Percentiles rank a stretch among this genome's conserved stretches.
phyloP scores from a whole-genome alignment of 2,329 filamentous ascomycete species.

The Fusarium sp. region DNA sequence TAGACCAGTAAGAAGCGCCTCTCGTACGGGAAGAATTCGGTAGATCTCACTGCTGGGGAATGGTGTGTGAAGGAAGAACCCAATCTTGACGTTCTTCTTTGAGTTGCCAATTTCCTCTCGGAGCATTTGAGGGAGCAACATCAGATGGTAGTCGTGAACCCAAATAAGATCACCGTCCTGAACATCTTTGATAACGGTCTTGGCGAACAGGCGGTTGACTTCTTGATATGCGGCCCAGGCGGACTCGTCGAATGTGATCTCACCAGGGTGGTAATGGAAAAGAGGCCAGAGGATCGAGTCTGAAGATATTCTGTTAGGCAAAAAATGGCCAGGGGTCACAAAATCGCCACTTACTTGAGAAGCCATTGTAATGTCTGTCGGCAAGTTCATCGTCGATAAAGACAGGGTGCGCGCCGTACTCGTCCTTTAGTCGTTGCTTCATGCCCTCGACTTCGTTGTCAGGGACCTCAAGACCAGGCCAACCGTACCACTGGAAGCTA shows the following conservation, averaged over 20 bases:
- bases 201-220: slow-evolving; percentile 91
- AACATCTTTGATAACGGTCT: slow-evolving; percentile 86
- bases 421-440: slow-evolving; percentile 81
- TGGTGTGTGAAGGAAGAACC: slow-evolving; percentile 97
- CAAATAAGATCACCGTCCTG: slow-evolving; percentile 95
- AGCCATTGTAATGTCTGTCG: slow-evolving; percentile 97
- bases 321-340: background rate
- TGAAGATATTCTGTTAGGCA: slow-evolving; percentile 50
- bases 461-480: slow-evolving; percentile 93
- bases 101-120: slow-evolving; percentile 84
- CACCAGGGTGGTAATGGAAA: slow-evolving; percentile 98
- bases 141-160: slow-evolving; percentile 99
- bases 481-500: slow-evolving; percentile 98
- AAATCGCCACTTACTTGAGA: slow-evolving; percentile 77
- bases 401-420: slow-evolving; percentile 90
- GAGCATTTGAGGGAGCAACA: slow-evolving; percentile 95
- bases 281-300: slow-evolving; percentile 98
- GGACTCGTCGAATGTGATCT: slow-evolving; percentile 97
- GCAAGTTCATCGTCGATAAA: slow-evolving; percentile 94
- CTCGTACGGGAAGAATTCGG: slow-evolving; percentile 90
- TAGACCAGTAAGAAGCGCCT: slow-evolving; percentile 86
- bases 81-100: slow-evolving; percentile 95
- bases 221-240: slow-evolving; percentile 94
- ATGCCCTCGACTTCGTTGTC: slow-evolving; percentile 82
- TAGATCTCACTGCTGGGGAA: slow-evolving; percentile 98